These are phyloP conservation scores for Lodderomyces beijingensis DNA, from an alignment of 1,139 yeast genomes.

Conservation along the genomic window DNA sequence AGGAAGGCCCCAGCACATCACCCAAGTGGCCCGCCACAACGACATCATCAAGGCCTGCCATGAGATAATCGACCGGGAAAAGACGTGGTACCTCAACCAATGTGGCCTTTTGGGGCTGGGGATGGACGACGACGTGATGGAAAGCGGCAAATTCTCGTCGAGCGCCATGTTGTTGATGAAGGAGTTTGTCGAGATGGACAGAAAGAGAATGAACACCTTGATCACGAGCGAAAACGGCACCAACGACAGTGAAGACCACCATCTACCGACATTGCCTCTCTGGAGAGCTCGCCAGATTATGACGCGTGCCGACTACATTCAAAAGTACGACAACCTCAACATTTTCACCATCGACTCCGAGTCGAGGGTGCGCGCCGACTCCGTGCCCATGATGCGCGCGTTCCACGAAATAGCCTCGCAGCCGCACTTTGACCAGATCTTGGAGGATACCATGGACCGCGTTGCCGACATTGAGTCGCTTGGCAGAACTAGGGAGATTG, in stretches of 20 bases:
- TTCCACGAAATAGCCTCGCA: slow-evolving; percentile 72
- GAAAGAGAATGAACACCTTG: slow-evolving; percentile 29
- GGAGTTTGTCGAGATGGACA: slow-evolving; percentile 68
- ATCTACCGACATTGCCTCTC: slow-evolving; percentile 67
- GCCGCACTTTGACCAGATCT: slow-evolving; percentile 67
- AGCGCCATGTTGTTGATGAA: slow-evolving; percentile 75
- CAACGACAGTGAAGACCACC: slow-evolving; percentile 35
- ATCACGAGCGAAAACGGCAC: slow-evolving; percentile 18
- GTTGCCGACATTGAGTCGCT: slow-evolving; percentile 74
- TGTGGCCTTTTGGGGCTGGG: slow-evolving; percentile 72
- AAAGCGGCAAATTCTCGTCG: slow-evolving; percentile 71
- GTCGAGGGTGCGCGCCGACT: slow-evolving; percentile 74
- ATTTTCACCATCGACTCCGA: slow-evolving; percentile 75
- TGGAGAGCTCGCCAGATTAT: slow-evolving; percentile 84
- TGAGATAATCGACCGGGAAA: slow-evolving; percentile 69
- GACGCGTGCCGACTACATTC: slow-evolving; percentile 82
- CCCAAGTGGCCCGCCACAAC: slow-evolving; percentile 65
- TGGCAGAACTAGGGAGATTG: slow-evolving; percentile 78
- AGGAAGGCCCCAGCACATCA: slow-evolving; percentile 79
- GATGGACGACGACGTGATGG: slow-evolving; percentile 92
- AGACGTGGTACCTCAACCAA: slow-evolving; percentile 81
- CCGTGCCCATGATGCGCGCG: slow-evolving; percentile 88
- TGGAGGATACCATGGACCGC: slow-evolving; percentile 66
- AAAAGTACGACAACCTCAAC: slow-evolving; percentile 67
- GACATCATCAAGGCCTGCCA: slow-evolving; percentile 66